Evolutionary conservation across 495 filamentous ascomycete genomes (phyloP).

Genomic region (Penicillium daleae): DNA sequence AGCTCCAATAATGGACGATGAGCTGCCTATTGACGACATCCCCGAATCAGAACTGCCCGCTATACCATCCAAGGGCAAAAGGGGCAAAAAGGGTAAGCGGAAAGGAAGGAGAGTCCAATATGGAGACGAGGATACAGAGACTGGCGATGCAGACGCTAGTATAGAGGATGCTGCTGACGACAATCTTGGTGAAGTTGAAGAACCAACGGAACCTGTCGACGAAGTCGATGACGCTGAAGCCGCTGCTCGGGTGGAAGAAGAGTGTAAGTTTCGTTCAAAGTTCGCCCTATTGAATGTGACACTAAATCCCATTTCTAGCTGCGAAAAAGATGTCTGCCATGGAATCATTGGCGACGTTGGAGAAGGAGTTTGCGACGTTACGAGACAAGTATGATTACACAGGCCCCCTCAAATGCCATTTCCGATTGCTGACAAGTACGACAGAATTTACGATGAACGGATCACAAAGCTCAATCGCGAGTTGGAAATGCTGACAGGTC

Average conservation of each 20-base stretch:
- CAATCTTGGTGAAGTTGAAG: constrained; percentile 50
- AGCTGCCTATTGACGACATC: constrained; percentile 42
- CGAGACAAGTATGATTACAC: constrained; percentile 72
- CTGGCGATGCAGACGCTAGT: constrained; percentile 29
- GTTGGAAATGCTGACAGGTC: constrained; percentile 76
- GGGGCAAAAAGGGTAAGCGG: constrained; percentile 50
- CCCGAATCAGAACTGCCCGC: constrained; percentile 42
- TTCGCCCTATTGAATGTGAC: not conserved
- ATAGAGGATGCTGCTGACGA: constrained; percentile 40
- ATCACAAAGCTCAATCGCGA: constrained; percentile 80
- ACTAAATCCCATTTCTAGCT: constrained; percentile 51
- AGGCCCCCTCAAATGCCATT: not conserved
- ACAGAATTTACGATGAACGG: constrained; percentile 83
- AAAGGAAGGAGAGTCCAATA: constrained; percentile 47
- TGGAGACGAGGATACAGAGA: constrained; percentile 42
- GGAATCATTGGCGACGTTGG: constrained; percentile 75
- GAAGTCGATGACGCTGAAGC: constrained; percentile 47
- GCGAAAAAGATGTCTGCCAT: constrained; percentile 79
- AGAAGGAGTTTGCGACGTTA: constrained; percentile 81
- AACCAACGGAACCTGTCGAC: constrained; percentile 45
- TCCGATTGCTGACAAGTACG: constrained; percentile 18
- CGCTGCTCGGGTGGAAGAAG: constrained; percentile 60
- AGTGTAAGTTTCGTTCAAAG: constrained; percentile 59
- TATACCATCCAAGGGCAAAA: constrained; percentile 38
- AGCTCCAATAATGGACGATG: constrained; percentile 40